Evolutionary conservation across 2,329 filamentous ascomycete genomes (phyloP), one percentile per base, ranked within the genome.

Genomic region (Aureobasidium mangrovei): DNA sequence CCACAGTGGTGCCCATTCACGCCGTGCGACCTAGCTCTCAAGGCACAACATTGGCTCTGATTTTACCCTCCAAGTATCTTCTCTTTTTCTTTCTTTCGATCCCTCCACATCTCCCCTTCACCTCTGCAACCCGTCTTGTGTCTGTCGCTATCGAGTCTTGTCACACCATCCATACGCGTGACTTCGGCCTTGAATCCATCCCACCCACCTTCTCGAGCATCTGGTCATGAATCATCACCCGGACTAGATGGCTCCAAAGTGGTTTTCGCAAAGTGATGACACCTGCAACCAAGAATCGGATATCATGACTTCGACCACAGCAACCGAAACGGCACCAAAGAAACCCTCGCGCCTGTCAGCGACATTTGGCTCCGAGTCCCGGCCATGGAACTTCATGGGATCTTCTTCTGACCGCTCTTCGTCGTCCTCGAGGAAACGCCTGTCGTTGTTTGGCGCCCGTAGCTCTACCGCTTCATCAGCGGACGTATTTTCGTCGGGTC

Each of bases 21-120:
- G 48, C 48, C 48, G 48, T 52, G 48, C 48, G 43, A 52, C 48
- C 48, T 52, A 29, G 39, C 48, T 52, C n/a, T 51, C 28, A 38
- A 52, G 48, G 10, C 48, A 52, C 48, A 52, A 43, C 48, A 43
- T 43, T 52, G 31, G 39, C 32, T 52, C 43, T 33, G 29, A 51
- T 32, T 51, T 51, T 51, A 33, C 28, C 12, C 9, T 24, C 24
- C 9, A 9, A 6, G 7, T 29, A 35, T 52, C 35, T 52, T 29
- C 39, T 12, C 29, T 31, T 31, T 29, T 43, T 29, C 40, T 33
- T 43, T 4, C 12, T 40, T 38, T 31, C 31, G 31, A 18, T 28
- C n/a, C 31, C 9, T 8, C 24, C 26, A 10, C 40, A 12, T 33
- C 39, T 28, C 31, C 27, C 31, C 38, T 35, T 3, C 32, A 29